Percentiles rank a stretch among this genome's conserved stretches.
Evolutionary conservation across 371 early-diverging fungal species (phyloP).

Genomic region (Funneliformis caledonium): DNA sequence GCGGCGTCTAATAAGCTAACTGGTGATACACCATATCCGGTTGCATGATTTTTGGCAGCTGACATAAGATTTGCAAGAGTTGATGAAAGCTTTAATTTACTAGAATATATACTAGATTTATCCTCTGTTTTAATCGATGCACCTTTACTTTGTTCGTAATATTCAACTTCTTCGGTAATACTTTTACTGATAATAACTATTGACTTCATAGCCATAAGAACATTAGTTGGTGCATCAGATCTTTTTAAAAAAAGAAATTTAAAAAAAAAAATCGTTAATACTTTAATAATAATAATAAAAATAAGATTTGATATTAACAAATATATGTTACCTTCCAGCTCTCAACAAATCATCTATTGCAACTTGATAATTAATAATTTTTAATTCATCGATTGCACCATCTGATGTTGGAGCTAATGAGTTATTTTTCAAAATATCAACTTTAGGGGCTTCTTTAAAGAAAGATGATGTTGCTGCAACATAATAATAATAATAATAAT

Average conservation of each 20-base stretch:
- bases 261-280: background rate
- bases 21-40: slow-evolving; percentile 70
- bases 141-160: slow-evolving; percentile 54
- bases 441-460: slow-evolving; percentile 50
- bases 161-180: slow-evolving; percentile 82
- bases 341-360: slow-evolving; percentile 82
- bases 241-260: slow-evolving; percentile 41
- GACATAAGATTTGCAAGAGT: slow-evolving; percentile 69
- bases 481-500: background rate
- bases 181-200: slow-evolving; percentile 82
- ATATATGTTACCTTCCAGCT: slow-evolving; percentile 59
- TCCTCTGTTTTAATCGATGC: slow-evolving; percentile 43
- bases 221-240: slow-evolving; percentile 70
- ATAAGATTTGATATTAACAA: background rate
- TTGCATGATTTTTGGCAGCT: slow-evolving; percentile 81
- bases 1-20: slow-evolving; percentile 77
- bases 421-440: slow-evolving; percentile 48
- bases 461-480: slow-evolving; percentile 45
- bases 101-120: slow-evolving; percentile 49
- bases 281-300: background rate
- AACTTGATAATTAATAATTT: slow-evolving; percentile 75
- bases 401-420: slow-evolving; percentile 56
- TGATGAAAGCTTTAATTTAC: slow-evolving; percentile 66
- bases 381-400: slow-evolving; percentile 71
- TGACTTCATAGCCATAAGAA: slow-evolving; percentile 80